Conservation (phyloP, 805 yeast genomes). For the Priceomyces melissophilus region DNA sequence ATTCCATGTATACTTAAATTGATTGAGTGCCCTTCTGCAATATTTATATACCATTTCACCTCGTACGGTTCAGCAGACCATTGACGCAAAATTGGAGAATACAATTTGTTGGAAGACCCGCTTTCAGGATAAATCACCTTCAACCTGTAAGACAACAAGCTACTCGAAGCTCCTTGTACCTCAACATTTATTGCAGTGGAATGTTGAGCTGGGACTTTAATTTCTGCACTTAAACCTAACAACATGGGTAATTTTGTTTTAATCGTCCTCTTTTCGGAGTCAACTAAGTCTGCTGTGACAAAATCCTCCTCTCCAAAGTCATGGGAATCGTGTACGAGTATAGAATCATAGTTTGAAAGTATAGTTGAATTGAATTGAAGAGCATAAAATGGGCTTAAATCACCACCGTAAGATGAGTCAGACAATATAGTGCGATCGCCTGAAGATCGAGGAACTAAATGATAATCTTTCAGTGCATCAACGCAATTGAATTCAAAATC, state of each 20-base stretch:
- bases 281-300: slow-evolving; percentile 34
- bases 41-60: slow-evolving; percentile 71
- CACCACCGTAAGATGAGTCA: slow-evolving; percentile 58
- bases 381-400: slow-evolving; percentile 45
- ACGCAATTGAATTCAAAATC: slow-evolving; percentile 43
- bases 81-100: slow-evolving; percentile 68
- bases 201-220: slow-evolving; percentile 40
- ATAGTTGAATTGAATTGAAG: slow-evolving; percentile 38
- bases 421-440: slow-evolving; percentile 29
- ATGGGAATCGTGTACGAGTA: slow-evolving; percentile 39
- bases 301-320: slow-evolving; percentile 22
- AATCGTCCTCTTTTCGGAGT: slow-evolving; percentile 17
- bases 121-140: slow-evolving; percentile 12
- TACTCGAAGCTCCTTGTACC: slow-evolving; percentile 58
- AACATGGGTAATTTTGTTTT: slow-evolving; percentile 34
- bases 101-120: slow-evolving; percentile 18
- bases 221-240: slow-evolving; percentile 34
- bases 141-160: slow-evolving; percentile 53
- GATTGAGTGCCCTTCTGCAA: slow-evolving; percentile 27
- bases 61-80: slow-evolving; percentile 63
- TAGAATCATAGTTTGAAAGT: slow-evolving; percentile 43
- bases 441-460: slow-evolving; percentile 51
- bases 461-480: slow-evolving; percentile 36
- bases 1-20: slow-evolving; percentile 52
- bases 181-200: slow-evolving; percentile 46